Percentiles rank a stretch among this genome's conserved stretches.
phyloP scores from a whole-genome alignment of 2,329 filamentous ascomycete genomes.

The Ascochyta lentis region DNA sequence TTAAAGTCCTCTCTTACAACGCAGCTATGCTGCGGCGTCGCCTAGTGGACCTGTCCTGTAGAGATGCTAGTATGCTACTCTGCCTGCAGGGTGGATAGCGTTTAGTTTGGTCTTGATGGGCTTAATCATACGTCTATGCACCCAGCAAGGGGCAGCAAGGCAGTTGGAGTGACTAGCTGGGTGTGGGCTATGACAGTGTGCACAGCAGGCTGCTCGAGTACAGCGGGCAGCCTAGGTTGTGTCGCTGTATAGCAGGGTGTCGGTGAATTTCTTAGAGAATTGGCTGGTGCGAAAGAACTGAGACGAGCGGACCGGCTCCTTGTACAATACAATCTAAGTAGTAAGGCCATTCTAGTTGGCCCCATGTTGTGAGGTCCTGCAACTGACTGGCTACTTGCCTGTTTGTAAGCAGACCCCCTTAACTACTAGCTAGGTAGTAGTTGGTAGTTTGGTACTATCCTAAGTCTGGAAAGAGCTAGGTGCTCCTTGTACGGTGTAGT shows the following conservation, averaged over 20 bases:
- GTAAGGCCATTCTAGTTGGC: neutral
- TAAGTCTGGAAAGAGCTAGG: slow-evolving; percentile 3
- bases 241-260: no score
- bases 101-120: neutral
- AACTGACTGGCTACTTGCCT: slow-evolving; percentile 2
- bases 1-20: no score
- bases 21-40: no score
- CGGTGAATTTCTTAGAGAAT: no score
- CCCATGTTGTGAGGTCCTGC: slow-evolving; percentile 3
- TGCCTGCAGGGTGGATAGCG: neutral
- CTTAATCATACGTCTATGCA: neutral
- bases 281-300: no score
- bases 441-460: neutral
- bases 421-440: slow-evolving; percentile 1
- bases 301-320: no score
- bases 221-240: no score
- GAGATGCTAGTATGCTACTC: neutral
- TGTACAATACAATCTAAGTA: slow-evolving; percentile 8
- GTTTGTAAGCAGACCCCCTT: slow-evolving; percentile 3
- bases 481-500: slow-evolving; percentile 8
- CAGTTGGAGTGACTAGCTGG: neutral
- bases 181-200: neutral
- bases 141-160: neutral
- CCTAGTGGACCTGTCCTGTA: no score
- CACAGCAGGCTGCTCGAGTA: no score